phyloP scores from a whole-genome alignment of 2,329 filamentous ascomycete species.

The Fusarium lyarnte region DNA sequence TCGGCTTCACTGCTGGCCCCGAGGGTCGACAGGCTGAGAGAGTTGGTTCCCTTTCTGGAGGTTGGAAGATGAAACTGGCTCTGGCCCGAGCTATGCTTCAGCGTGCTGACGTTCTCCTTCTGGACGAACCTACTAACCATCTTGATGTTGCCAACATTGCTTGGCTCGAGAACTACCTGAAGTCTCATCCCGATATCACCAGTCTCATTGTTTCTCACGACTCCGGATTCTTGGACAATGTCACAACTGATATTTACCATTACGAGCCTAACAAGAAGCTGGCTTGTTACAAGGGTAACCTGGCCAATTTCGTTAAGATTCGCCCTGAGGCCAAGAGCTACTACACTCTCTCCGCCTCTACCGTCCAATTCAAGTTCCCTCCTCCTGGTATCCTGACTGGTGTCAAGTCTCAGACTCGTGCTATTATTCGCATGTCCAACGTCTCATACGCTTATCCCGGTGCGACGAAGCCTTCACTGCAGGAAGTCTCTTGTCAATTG shows the following conservation, averaged over 20 bases:
- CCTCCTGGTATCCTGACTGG: conserved; percentile 92
- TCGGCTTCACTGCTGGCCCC: conserved; percentile 91
- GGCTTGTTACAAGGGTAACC: conserved; percentile 83
- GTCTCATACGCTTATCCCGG: conserved; percentile 95
- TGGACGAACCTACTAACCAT: conserved; percentile 99
- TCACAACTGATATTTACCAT: conserved; percentile 99
- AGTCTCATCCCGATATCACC: conserved; percentile 95
- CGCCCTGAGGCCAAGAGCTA: conserved; percentile 97
- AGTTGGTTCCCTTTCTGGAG: conserved; percentile 94
- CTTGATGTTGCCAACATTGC: conserved; percentile 95
- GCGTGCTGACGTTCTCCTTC: conserved; percentile 92
- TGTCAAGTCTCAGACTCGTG: conserved; percentile 93
- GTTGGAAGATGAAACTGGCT: conserved; percentile 99
- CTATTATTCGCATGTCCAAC: conserved; percentile 94
- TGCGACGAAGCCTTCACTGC: conserved; percentile 84
- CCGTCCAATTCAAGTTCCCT: conserved; percentile 97
- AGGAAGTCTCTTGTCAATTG: conserved; percentile 87
- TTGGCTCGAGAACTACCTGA: conserved; percentile 95
- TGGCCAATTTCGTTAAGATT: conserved; percentile 84
- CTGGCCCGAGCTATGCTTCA: conserved; percentile 96
- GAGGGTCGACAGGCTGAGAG: conserved; percentile 89
- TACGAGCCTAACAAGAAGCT: conserved; percentile 97
- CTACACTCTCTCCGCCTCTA: conserved; percentile 90
- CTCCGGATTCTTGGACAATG: conserved; percentile 94
- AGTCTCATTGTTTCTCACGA: conserved; percentile 99